Evolutionary conservation across 495 filamentous ascomycete species (phyloP).

Genomic region (Aspergillus taichungensis): DNA sequence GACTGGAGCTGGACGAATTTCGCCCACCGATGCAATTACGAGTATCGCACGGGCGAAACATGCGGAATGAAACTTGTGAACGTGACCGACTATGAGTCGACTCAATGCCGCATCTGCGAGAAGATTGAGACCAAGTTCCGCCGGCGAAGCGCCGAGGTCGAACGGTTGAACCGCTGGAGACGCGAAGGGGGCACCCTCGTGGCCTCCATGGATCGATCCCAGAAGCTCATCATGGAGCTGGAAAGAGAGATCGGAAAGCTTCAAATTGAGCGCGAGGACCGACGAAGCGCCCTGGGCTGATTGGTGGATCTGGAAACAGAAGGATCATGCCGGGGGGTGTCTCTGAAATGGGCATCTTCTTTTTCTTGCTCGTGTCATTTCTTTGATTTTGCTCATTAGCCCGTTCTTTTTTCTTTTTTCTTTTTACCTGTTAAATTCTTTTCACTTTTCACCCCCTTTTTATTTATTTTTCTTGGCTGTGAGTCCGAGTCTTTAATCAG

Average conservation of each 20-base stretch:
- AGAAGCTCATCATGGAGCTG: slow-evolving; percentile 52
- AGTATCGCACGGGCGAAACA: slow-evolving; percentile 96
- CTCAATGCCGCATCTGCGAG: slow-evolving; percentile 77
- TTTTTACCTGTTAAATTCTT: slow-evolving; percentile 12
- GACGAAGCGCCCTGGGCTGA: slow-evolving; percentile 25
- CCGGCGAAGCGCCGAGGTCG: slow-evolving; percentile 62
- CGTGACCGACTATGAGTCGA: slow-evolving; percentile 50
- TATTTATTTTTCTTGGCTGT: slow-evolving; percentile 7
- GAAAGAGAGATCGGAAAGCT: slow-evolving; percentile 53
- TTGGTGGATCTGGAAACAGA: slow-evolving; percentile 1
- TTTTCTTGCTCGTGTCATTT: slow-evolving; percentile 9
- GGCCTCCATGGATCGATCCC: slow-evolving; percentile 73
- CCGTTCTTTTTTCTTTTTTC: slow-evolving; percentile 1
- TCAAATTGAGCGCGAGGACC: slow-evolving; percentile 32
- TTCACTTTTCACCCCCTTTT: slow-evolving; percentile 6
- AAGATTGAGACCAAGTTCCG: slow-evolving; percentile 83
- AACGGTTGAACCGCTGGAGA: slow-evolving; percentile 76
- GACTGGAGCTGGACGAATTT: slow-evolving; percentile 97
- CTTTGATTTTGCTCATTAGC: slow-evolving; percentile 12
- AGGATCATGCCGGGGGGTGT: slow-evolving; percentile 3
- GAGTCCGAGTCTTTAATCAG: slow-evolving; percentile 15
- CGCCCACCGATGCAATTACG: slow-evolving; percentile 86
- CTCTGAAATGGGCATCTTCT: slow-evolving; percentile 6
- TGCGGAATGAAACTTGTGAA: slow-evolving; percentile 90
- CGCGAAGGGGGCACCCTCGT: slow-evolving; percentile 57